A percentile compares a stretch with the other conserved stretches of the same genome.
Evolutionary conservation across 805 yeast genomes (phyloP).

Genomic region (Lipomyces yamadae): DNA sequence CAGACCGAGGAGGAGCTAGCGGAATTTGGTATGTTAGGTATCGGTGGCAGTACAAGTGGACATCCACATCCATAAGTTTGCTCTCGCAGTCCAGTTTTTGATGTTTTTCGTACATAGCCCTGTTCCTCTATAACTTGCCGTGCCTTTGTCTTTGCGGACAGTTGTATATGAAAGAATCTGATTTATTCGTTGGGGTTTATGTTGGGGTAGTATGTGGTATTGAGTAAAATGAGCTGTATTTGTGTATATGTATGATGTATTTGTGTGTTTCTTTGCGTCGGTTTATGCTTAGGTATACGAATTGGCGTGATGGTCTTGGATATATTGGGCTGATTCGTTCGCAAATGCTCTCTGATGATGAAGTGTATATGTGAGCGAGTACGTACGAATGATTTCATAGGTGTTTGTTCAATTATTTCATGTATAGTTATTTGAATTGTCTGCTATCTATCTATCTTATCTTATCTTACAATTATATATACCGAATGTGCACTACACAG

Average conservation of each 20-base stretch:
- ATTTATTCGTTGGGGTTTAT: neutral
- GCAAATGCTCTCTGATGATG: neutral
- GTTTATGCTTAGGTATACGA: neutral
- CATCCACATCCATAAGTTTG: neutral
- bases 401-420: neutral
- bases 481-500: neutral
- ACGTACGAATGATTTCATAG: neutral
- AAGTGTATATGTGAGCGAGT: neutral
- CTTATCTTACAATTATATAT: neutral
- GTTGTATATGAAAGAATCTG: neutral
- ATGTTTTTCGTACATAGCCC: neutral
- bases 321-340: neutral
- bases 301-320: neutral
- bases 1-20: conserved; percentile 13
- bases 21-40: conserved; percentile 16
- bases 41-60: conserved; percentile 9
- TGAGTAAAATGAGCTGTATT: neutral
- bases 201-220: neutral
- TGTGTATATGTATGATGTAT: neutral
- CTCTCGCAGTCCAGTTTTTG: neutral
- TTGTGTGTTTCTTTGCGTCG: neutral
- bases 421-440: neutral
- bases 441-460: neutral
- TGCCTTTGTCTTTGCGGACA: neutral
- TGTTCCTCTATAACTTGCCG: neutral